Evolutionary conservation across 2,329 filamentous ascomycete species (phyloP).

Genomic region (Cercospora canescens): DNA sequence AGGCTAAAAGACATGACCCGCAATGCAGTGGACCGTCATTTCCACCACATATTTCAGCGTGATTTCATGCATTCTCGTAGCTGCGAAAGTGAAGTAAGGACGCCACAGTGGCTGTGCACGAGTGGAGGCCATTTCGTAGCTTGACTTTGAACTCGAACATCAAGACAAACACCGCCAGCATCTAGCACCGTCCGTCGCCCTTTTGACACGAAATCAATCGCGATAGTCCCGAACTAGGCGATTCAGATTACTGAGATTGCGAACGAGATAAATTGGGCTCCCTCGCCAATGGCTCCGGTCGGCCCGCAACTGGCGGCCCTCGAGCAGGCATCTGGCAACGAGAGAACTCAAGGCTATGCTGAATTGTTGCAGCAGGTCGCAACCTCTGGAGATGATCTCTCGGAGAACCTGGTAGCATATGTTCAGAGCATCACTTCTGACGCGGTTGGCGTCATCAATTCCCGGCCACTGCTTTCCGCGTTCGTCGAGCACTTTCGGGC

Average conservation of each 20-base stretch:
- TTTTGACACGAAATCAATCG: not conserved
- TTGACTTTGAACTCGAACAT: not conserved
- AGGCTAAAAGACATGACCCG: not conserved
- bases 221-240: not conserved
- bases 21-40: not conserved
- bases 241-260: not conserved
- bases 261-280: not conserved
- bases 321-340: slow-evolving; percentile 12
- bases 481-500: slow-evolving; percentile 65
- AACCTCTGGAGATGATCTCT: slow-evolving; percentile 47
- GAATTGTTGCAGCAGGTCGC: slow-evolving; percentile 59
- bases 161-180: not conserved
- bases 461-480: slow-evolving; percentile 66
- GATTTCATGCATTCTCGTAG: not conserved
- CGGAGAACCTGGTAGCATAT: slow-evolving; percentile 67
- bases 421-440: slow-evolving; percentile 64
- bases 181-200: not conserved
- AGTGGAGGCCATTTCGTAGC: not conserved
- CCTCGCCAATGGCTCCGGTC: slow-evolving; percentile 6
- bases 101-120: slow-evolving; percentile 1
- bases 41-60: not conserved
- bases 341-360: slow-evolving; percentile 54
- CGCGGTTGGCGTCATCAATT: slow-evolving; percentile 72
- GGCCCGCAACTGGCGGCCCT: slow-evolving; percentile 14
- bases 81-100: not conserved